Evolutionary conservation across 805 yeast genomes (phyloP).

Genomic region (Danielia oregonensis): DNA sequence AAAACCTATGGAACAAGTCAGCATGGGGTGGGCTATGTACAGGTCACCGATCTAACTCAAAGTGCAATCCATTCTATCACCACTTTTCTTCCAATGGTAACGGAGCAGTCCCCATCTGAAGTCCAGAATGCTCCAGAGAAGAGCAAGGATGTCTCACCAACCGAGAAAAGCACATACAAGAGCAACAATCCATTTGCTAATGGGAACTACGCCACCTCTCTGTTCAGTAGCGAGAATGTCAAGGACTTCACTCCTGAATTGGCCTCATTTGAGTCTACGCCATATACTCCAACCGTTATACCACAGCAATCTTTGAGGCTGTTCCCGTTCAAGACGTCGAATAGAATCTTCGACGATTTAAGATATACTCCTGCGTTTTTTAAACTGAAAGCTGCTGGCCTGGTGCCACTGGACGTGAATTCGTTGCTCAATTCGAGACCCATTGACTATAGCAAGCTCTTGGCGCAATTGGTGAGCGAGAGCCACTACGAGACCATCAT

Average conservation of each 20-base stretch:
- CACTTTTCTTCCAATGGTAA: not conserved
- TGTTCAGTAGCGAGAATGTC: not conserved
- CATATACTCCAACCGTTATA: slow-evolving; percentile 13
- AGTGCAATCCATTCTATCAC: not conserved
- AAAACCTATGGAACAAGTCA: too few species aligned
- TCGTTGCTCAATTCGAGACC: slow-evolving; percentile 28
- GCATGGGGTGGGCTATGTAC: not conserved
- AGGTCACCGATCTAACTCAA: not conserved
- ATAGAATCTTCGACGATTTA: slow-evolving; percentile 64
- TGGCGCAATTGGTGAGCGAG: slow-evolving; percentile 12
- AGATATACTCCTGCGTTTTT: slow-evolving; percentile 18
- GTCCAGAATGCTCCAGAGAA: too few species aligned
- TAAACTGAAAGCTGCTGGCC: not conserved
- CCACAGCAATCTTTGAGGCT: slow-evolving; percentile 9
- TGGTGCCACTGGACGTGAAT: not conserved
- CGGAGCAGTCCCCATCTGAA: not conserved
- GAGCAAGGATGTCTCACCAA: too few species aligned
- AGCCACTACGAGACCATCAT: slow-evolving; percentile 21
- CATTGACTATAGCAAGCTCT: slow-evolving; percentile 31
- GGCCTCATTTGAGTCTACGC: slow-evolving; percentile 1
- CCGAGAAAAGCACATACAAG: slow-evolving; percentile 5
- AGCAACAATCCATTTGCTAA: slow-evolving; percentile 9
- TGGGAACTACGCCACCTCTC: not conserved
- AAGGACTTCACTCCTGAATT: too few species aligned
- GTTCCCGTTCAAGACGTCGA: slow-evolving; percentile 56